phyloP scores from a whole-genome alignment of 352 stramenopile genomes.

The Phytophthora hybrid region DNA sequence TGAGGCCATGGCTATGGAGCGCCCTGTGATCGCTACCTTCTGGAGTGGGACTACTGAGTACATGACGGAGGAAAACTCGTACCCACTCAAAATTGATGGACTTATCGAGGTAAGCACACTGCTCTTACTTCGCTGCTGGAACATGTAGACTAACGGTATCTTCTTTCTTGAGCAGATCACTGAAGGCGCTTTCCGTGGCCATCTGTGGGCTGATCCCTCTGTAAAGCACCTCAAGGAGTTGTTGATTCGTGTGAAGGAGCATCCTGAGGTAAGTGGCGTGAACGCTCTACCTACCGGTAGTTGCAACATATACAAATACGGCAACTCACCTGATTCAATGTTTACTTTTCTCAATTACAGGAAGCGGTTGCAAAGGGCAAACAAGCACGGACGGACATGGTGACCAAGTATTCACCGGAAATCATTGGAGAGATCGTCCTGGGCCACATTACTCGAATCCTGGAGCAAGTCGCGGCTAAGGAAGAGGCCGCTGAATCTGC shows the following conservation, averaged over 20 bases:
- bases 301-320: no score
- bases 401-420: constrained; percentile 82
- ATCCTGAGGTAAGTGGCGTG: constrained; percentile 58
- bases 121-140: background rate
- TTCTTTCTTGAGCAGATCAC: constrained; percentile 57
- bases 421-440: constrained; percentile 80
- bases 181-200: constrained; percentile 79
- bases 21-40: constrained; percentile 92
- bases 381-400: constrained; percentile 82
- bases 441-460: constrained; percentile 67
- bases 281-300: no score
- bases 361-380: constrained; percentile 75
- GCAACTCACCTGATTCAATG: background rate
- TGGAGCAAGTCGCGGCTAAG: constrained; percentile 47
- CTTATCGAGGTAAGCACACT: constrained; percentile 63
- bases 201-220: constrained; percentile 90
- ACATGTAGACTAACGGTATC: background rate
- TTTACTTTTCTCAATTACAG: constrained; percentile 22
- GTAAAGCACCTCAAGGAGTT: constrained; percentile 74
- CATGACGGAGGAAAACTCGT: constrained; percentile 90
- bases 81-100: constrained; percentile 82
- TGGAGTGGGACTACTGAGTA: constrained; percentile 93
- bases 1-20: constrained; percentile 94
- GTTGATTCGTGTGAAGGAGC: constrained; percentile 57
- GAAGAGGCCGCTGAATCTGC: constrained; percentile 20